A percentile compares a stretch with the other conserved stretches of the same genome.
Conservation (phyloP, 176 grass and related monocot genomes). For the Oryza glaberrima region DNA sequence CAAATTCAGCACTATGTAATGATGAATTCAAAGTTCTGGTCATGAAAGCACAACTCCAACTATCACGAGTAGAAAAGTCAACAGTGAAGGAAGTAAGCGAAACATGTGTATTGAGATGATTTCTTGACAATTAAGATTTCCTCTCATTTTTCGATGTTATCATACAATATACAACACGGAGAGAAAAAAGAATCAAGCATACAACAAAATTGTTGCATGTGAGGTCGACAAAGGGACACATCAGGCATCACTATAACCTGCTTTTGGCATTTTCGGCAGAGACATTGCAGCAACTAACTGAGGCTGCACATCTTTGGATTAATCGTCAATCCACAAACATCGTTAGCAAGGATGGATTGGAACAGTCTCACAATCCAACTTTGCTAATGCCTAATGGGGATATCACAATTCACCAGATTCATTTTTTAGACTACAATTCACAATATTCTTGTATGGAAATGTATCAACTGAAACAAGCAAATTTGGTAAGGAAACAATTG, state of each 20-base stretch:
- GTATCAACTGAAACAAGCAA: background rate
- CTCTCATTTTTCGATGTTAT: background rate
- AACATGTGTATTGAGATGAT: slow-evolving; percentile 14
- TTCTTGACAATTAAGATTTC: background rate
- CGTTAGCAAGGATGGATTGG: background rate
- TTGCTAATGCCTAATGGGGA: background rate
- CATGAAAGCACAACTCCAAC: slow-evolving; percentile 28
- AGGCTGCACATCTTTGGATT: background rate
- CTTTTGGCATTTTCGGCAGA: background rate
- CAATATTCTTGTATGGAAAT: background rate
- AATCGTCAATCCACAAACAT: background rate
- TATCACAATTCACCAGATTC: background rate
- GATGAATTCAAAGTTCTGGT: background rate
- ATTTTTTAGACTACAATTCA: background rate
- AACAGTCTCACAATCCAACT: background rate
- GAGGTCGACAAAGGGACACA: background rate
- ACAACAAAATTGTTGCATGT: background rate
- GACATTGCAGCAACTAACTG: background rate
- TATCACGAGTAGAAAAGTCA: background rate
- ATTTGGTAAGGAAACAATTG: background rate
- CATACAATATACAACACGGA: background rate
- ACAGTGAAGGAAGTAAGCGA: background rate
- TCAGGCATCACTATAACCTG: background rate
- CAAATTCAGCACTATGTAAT: background rate
- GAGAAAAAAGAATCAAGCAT: slow-evolving; percentile 4